phyloP scores from a whole-genome alignment of 1,284 basidiomycete genomes.

The Schizopora paradoxa region DNA sequence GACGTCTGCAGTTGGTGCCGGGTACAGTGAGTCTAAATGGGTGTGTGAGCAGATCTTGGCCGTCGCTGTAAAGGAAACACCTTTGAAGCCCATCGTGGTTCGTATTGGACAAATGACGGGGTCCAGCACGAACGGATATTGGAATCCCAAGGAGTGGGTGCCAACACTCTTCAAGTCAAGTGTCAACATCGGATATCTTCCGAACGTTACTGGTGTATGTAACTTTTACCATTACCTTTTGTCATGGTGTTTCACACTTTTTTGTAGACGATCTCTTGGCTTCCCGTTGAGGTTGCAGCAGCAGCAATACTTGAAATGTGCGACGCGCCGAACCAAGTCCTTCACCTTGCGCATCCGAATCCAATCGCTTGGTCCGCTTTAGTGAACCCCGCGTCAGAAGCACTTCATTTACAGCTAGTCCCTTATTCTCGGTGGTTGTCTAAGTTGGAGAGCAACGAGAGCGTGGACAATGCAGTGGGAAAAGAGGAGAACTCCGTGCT shows the following conservation, averaged over 20 bases:
- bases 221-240: neutral
- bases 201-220: constrained; percentile 13
- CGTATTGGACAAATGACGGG: constrained; percentile 24
- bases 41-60: constrained; percentile 29
- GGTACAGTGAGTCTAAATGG: constrained; percentile 34
- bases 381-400: constrained; percentile 18
- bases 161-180: constrained; percentile 27
- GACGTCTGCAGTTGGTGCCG: constrained; percentile 22
- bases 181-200: constrained; percentile 17
- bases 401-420: constrained; percentile 21
- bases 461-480: neutral
- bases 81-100: constrained; percentile 23
- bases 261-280: constrained; percentile 18
- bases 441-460: constrained; percentile 3
- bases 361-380: constrained; percentile 24
- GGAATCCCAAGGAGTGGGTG: constrained; percentile 29
- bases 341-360: constrained; percentile 26
- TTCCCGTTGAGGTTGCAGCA: constrained; percentile 22
- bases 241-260: neutral
- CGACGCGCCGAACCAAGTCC: constrained; percentile 13
- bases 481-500: constrained; percentile 11
- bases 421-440: constrained; percentile 25
- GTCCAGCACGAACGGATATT: constrained; percentile 23
- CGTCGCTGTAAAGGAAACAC: constrained; percentile 21
- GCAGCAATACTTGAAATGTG: constrained; percentile 18